Percentiles rank a stretch among this genome's conserved stretches.
Conservation (phyloP, 208 protist species). For the Crithidia brevicula region DNA sequence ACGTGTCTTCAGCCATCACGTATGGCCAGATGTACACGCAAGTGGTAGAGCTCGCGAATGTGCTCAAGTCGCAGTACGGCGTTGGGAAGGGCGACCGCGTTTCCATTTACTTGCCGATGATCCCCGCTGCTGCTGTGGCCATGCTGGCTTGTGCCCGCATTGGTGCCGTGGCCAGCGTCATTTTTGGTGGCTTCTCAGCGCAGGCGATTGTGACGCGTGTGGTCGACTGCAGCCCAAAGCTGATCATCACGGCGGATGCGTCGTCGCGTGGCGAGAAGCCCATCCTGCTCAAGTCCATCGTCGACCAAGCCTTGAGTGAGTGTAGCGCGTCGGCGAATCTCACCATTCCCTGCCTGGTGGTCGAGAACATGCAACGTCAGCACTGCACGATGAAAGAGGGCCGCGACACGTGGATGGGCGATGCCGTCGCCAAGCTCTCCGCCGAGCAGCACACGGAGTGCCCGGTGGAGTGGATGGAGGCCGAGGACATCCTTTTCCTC, state of each 20-base stretch:
- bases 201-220: constrained; percentile 67
- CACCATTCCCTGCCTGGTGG: constrained; percentile 54
- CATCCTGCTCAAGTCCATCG: constrained; percentile 91
- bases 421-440: constrained; percentile 46
- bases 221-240: constrained; percentile 55
- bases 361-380: constrained; percentile 48
- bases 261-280: constrained; percentile 85
- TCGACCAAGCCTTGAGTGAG: constrained; percentile 72
- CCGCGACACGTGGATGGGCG: constrained; percentile 78
- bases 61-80: constrained; percentile 86
- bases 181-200: constrained; percentile 88
- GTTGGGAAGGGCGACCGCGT: constrained; percentile 95
- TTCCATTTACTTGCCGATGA: constrained; percentile 97
- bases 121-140: constrained; percentile 85
- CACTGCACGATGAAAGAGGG: constrained; percentile 59
- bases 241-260: constrained; percentile 86
- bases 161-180: constrained; percentile 88
- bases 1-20: constrained; percentile 59
- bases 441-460: constrained; percentile 45
- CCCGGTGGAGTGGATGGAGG: constrained; percentile 89
- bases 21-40: constrained; percentile 87
- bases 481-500: constrained; percentile 97
- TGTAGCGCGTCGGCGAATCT: constrained; percentile 33
- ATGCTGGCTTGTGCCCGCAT: constrained; percentile 99
- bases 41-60: constrained; percentile 90